Evolutionary conservation across 139 green algal species (phyloP), one percentile per base, ranked within the genome.

Genomic region (Micractinium sp.): DNA sequence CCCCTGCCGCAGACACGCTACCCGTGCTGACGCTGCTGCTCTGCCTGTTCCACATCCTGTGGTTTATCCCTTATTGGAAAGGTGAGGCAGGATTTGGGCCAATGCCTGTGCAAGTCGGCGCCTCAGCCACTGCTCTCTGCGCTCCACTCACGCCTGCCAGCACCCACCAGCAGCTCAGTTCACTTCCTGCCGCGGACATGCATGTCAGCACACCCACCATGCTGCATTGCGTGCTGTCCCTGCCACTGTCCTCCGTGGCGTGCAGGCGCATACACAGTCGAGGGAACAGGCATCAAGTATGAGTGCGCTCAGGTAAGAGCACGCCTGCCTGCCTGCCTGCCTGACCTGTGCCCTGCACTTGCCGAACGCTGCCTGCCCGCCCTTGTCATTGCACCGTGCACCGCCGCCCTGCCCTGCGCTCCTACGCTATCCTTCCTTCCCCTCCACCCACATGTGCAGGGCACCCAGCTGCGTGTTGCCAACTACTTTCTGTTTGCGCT

Each of bases 1-100:
- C 36, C 63, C 15, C 82, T 36, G 27, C 14, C 82, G 71, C 82
- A 93, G 86, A 87, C 35, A 77, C 76, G 5, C 56, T 89, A 23
- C 86, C 86, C 5, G 33, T 63, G 25, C 29, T 89, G 33, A 80
- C 67, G 56, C 19, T 82, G 0, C 27, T 77, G 75, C 75, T 89
- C 56, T 85, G 25, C 38, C 18, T 89, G 15, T 85, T 85, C 35
- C 86, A 89, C 75, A 19, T 41, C 4, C 38, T 85, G 27, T 89
- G 86, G 86, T 85, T 89, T 14, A 63, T 85, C 22, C 86, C 76
- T 22, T 89, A 79, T 25, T 36, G 36, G 3, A 89, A 61, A 22
- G 86, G 86, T 89, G n/a, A n/a, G 85, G 13, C 38, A 73, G 29
- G 27, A n/a, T n/a, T n/a, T n/a, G n/a, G n/a, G n/a, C n/a, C n/a